These are phyloP conservation scores for Quercus lobata DNA, from an alignment of 331 rosid species.

Conservation along the genomic window DNA sequence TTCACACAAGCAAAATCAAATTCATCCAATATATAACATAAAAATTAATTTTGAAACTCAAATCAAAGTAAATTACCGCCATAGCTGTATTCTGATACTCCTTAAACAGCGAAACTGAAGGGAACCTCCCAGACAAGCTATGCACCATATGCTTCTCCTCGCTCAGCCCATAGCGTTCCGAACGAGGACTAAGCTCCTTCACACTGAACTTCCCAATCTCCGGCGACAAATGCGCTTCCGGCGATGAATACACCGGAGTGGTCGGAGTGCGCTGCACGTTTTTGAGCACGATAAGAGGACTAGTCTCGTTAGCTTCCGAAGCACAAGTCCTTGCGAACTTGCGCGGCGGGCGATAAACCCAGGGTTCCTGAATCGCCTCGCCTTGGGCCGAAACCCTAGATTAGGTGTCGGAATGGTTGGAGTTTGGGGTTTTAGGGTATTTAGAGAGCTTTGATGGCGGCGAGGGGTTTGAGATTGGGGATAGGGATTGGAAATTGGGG, in stretches of 20 bases:
- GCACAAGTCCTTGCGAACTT: no score
- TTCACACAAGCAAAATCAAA: neutral
- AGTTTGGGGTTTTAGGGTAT: no score
- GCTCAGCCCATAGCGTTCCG: conserved; percentile 26
- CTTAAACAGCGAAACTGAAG: conserved; percentile 84
- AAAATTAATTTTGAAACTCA: neutral
- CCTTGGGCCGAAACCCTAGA: no score
- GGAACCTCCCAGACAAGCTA: conserved; percentile 72
- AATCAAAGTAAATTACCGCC: conserved; percentile 52
- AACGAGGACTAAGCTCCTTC: conserved; percentile 31
- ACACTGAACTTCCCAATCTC: conserved; percentile 32
- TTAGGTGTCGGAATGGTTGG: no score
- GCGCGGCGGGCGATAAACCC: no score
- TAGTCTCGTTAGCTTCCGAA: no score
- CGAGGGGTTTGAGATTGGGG: no score
- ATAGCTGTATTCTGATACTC: conserved; percentile 91
- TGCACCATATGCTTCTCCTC: conserved; percentile 40
- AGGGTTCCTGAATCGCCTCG: no score
- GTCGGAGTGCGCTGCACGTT: conserved; percentile 23
- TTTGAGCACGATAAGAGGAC: no score
- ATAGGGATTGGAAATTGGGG: no score
- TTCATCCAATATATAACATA: neutral
- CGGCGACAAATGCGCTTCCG: conserved; percentile 58
- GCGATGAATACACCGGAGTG: conserved; percentile 37
- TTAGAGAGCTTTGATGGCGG: no score